Evolutionary conservation across 768 basidiomycete genomes (phyloP).

Genomic region (Pleurotus ostreatus): DNA sequence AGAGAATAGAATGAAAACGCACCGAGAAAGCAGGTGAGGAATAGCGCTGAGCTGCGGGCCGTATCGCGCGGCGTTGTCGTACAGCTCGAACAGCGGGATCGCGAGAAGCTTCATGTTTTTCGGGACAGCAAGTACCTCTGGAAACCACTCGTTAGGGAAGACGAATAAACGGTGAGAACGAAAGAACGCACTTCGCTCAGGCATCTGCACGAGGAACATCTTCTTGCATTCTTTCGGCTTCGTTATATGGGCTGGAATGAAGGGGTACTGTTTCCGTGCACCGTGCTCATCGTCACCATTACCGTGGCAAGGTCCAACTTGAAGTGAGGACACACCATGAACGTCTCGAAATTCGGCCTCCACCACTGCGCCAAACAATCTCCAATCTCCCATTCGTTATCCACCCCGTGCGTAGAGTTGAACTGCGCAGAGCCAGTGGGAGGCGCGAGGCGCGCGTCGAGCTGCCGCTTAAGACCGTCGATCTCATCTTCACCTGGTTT

Average conservation of each 20-base stretch:
- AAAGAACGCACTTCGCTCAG: conserved; percentile 73
- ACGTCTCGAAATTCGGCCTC: conserved; percentile 97
- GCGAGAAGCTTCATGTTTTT: conserved; percentile 99
- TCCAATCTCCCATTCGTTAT: conserved; percentile 93
- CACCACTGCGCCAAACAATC: conserved; percentile 99
- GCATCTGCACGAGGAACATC: conserved; percentile 92
- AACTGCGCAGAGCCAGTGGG: conserved; percentile 63
- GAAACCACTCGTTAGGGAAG: neutral
- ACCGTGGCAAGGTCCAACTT: too few species aligned
- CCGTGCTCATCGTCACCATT: neutral
- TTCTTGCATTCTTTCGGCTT: conserved; percentile 99
- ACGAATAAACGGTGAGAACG: neutral
- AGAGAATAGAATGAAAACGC: neutral
- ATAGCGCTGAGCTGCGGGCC: conserved; percentile 88
- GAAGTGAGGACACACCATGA: conserved; percentile 67
- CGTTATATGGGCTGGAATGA: conserved; percentile 91
- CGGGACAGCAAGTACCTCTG: conserved; percentile 94
- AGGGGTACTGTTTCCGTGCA: conserved; percentile 71
- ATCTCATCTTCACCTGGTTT: conserved; percentile 94
- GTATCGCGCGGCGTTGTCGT: conserved; percentile 91
- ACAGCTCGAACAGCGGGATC: conserved; percentile 94
- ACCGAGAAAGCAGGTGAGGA: conserved; percentile 46
- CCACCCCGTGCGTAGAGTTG: conserved; percentile 69
- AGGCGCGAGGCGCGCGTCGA: conserved; percentile 88
- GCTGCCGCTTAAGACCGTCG: conserved; percentile 82